Evolutionary conservation across 345 rosid genomes (phyloP).

Genomic region (Euclidium syriacum): DNA sequence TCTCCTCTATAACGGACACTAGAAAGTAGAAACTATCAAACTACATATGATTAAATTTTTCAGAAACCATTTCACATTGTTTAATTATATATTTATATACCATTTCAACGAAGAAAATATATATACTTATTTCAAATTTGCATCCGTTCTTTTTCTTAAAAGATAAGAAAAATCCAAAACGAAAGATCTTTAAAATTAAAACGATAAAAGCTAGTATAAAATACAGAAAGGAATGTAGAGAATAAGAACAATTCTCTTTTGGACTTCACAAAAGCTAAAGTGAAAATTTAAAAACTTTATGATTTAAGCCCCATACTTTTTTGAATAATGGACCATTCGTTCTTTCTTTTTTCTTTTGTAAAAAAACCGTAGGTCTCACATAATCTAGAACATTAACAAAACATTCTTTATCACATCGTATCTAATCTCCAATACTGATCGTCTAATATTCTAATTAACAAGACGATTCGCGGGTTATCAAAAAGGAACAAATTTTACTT

Average conservation of each 20-base stretch:
- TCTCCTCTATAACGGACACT: not conserved
- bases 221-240: not conserved
- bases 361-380: conserved; percentile 27
- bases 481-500: too few species aligned
- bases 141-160: not conserved
- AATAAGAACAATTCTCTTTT: conserved; percentile 25
- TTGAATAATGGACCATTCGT: not conserved
- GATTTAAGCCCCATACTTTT: conserved; percentile 11
- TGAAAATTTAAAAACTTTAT: not conserved
- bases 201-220: not conserved
- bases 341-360: not conserved
- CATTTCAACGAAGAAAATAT: too few species aligned
- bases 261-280: conserved; percentile 21
- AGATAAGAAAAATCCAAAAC: not conserved
- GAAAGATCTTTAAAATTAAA: not conserved
- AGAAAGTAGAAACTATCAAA: too few species aligned
- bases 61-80: not conserved
- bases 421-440: conserved; percentile 5
- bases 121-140: not conserved
- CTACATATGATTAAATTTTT: not conserved
- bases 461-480: too few species aligned
- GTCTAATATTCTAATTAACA: not conserved
- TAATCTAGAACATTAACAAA: conserved; percentile 12
- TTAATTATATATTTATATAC: too few species aligned
- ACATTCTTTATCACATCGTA: not conserved